Evolutionary conservation across 2,329 filamentous ascomycete species (phyloP), one percentile per base, ranked within the genome.

Genomic region (Ophiostoma triangulosporum): DNA sequence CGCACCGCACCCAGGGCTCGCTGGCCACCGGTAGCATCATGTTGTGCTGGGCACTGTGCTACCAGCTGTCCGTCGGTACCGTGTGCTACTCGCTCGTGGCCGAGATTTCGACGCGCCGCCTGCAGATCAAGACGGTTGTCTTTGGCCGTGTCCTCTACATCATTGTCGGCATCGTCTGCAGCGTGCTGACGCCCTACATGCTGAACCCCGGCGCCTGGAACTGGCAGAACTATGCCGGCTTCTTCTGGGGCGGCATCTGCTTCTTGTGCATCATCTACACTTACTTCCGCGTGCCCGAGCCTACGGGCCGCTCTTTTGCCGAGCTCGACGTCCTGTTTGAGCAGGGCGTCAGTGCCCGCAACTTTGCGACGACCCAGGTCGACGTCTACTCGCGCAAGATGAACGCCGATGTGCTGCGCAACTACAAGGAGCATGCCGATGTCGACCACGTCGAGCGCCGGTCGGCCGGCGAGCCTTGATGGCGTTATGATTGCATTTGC

Each of bases 101-200:
- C 1, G 89, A 95, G 66, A 69, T 95, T 22, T 89, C 88, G 0
- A 88, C 88, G 0, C 80, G 86, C 14, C 78, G 89, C 2, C 75
- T 96, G 32, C 85, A 90, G 64, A 90, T 94, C 71, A 95, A 95
- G 73, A 95, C 90, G 0, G 85, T 60, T n/a, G 58, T 59, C 3
- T 49, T 60, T 6, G 58, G 58, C 22, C 57, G 58, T 14, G 57
- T 51, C 26, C 54, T 60, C 4, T 60, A 59, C 73, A 90, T 93
- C 62, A 71, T 95, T 50, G 85, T 90, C 43, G 84, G 79, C 58
- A 95, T 96, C 60, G 70, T 95, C 61, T 87, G 82, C 64, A 83
- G 81, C 50, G 84, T 95, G 4, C 68, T 95, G 38, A 94, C 88
- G 0, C 89, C 89, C 0, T 95, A 94, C 69, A 95, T 95, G 89